Evolutionary conservation across 768 basidiomycete genomes (phyloP).

Genomic region (Collybiopsis luxurians): DNA sequence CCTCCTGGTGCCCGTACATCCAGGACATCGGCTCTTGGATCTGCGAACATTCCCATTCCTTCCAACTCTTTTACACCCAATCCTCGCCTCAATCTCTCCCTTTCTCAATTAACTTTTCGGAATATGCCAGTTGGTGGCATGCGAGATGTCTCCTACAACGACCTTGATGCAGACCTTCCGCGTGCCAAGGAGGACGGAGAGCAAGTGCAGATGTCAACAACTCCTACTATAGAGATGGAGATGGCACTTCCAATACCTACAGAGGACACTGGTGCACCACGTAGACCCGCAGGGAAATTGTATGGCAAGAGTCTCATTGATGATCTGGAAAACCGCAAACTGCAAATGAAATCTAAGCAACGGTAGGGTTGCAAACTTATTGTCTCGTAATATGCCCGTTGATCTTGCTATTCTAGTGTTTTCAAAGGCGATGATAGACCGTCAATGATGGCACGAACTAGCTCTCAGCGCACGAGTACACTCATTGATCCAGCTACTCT

Average conservation of each 20-base stretch:
- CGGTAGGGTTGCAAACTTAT: constrained; percentile 47
- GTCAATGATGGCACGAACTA: constrained; percentile 85
- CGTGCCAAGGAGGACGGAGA: constrained; percentile 79
- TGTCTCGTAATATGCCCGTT: background rate
- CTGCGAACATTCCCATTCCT: constrained; percentile 32
- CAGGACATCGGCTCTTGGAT: constrained; percentile 40
- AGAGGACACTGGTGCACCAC: constrained; percentile 32
- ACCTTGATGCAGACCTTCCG: constrained; percentile 60
- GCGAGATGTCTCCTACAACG: constrained; percentile 57
- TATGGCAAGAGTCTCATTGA: constrained; percentile 91
- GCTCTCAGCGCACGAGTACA: constrained; percentile 49
- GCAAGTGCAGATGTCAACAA: constrained; percentile 49
- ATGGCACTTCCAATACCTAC: constrained; percentile 27
- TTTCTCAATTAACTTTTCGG: constrained; percentile 85
- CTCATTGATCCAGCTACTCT: constrained; percentile 72
- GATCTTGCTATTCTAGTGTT: constrained; percentile 45
- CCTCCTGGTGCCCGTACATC: constrained; percentile 69
- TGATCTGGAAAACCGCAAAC: constrained; percentile 80
- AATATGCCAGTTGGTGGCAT: constrained; percentile 74
- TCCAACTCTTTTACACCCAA: constrained; percentile 79
- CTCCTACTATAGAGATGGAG: constrained; percentile 27
- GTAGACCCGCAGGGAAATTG: constrained; percentile 74
- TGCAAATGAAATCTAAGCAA: constrained; percentile 77
- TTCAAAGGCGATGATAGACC: constrained; percentile 88
- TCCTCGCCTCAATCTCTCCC: constrained; percentile 65